A percentile compares a stretch with the other conserved stretches of the same genome.
phyloP scores from a whole-genome alignment of 2,329 filamentous ascomycete genomes.

The Albophoma yamanashiensis region DNA sequence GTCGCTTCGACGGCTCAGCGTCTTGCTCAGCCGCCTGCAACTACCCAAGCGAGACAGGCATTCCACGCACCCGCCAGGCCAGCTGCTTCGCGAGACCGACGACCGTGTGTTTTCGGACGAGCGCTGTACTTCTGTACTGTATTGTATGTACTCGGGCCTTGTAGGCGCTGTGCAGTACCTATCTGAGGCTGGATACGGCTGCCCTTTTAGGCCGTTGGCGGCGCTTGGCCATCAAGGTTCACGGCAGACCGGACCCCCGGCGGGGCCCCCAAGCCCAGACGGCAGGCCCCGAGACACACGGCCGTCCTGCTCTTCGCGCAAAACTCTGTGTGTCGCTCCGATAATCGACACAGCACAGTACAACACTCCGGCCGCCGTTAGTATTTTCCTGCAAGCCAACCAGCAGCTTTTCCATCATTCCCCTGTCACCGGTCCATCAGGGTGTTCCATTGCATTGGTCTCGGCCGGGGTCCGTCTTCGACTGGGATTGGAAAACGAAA shows the following conservation, averaged over 20 bases:
- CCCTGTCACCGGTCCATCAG: constrained; percentile 1
- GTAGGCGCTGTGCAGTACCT: background rate
- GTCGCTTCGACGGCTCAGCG: background rate
- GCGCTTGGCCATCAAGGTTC: constrained; percentile 6
- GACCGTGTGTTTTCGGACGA: too few relatives aligned
- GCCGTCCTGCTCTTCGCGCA: background rate
- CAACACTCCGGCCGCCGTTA: background rate
- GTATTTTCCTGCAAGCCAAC: background rate
- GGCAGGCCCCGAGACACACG: background rate
- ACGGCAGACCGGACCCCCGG: background rate
- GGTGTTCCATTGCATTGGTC: background rate
- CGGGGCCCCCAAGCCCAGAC: background rate
- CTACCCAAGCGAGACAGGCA: too few relatives aligned
- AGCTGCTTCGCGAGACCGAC: too few relatives aligned
- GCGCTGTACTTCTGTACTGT: too few relatives aligned
- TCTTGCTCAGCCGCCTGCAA: background rate
- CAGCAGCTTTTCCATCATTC: background rate
- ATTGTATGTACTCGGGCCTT: too few relatives aligned
- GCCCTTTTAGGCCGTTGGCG: background rate
- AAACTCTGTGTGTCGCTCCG: background rate
- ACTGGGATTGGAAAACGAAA: background rate
- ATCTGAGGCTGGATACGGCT: background rate
- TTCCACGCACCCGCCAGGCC: background rate
- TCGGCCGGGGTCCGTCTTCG: background rate
- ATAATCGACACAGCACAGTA: background rate